Base-by-base conservation (phyloP, 176 grass and related monocot species). In the Carex kokanica region DNA sequence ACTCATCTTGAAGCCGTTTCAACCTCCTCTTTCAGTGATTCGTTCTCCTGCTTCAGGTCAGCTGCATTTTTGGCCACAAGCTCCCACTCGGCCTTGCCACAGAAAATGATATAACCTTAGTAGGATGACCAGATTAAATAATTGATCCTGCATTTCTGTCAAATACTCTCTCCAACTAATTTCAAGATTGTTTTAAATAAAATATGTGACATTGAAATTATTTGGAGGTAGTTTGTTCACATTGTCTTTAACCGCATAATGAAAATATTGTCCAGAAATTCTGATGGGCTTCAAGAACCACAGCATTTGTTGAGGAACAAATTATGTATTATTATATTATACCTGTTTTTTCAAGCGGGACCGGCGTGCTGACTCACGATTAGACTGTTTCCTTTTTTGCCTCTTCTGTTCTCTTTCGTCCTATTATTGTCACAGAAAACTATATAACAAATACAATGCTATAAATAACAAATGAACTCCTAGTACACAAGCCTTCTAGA, bases 331-430 rank as follows among this genome's bases (percentile, higher is more conserved):
- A 17, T 24, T 73, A 21, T 49, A 49, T 31, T 54, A 27, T 64
- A 82, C 80, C 80, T 82, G 80, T 47, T 82, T 82, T 65, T 82
- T 82, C 41, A 82, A 82, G 45, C 80, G 80, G 36, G 80, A 82
- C 16, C 80, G 38, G 40, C 80, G 80, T 43, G 80, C 80, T 43
- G 80, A 82, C 52, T 82, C 80, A 7, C 80, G 56, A 23, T 82
- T 82, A 14, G 80, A 82, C 59, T 82, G 80, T 51, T 82, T 82
- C 61, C 80, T 82, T 82, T 27, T 82, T 65, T 67, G 80, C 60
- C 80, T 82, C 59, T 82, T 82, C 10, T 53, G 36, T 64, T 82
- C 80, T 65, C 61, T 82, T 49, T 82, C 80, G 3, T 82, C 80
- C 80, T 82, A 67, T 82, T 82, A 45, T 61, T 21, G 11, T 40